Evolutionary conservation across 116 monocot species (phyloP), one percentile per base, ranked within the genome.

Genomic region (Posidonia oceanica): DNA sequence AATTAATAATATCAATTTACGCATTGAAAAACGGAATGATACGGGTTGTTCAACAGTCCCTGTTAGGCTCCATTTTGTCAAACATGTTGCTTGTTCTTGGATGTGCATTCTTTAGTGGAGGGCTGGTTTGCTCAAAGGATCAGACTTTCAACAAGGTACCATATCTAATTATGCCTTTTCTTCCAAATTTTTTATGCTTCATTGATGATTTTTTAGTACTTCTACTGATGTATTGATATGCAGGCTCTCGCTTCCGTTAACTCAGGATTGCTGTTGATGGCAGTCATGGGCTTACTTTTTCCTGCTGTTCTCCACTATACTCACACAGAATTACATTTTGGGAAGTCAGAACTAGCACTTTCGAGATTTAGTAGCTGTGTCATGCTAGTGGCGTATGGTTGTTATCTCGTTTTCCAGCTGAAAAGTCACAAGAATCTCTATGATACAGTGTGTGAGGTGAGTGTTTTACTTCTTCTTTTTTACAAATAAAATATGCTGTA

Each of bases 21-120:
- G 93, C 89, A 20, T 55, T 93, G 48, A 86, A 79, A 63, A 71
- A 44, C 62, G 93, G 87, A 52, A 89, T 89, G 86, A 62, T 87
- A 23, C 78, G 87, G 0, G 87, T 93, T 18, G 87, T 89, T 67
- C 89, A 89, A 59, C 89, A 89, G 61, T 93, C 89, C 39, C 63
- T 93, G 3, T 29, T 93, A 54, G 93, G 93, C 23, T 93, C 93
- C 21, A 93, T 93, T 51, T 71, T 93, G 64, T 93, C 93, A 74
- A 93, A 93, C 69, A 89, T 89, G 87, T 62, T 93, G n/a, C 76
- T 93, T 58, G 89, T 87, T 67, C 89, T 93, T 63, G 93, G 89
- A 4, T 93, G 87, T 73, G 84, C 93, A 40, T 93, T 93, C 71
- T 87, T 89, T 61, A 38, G 79, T 67, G 89, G 89, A 61, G 93